These are phyloP conservation scores for Termitomyces sp. DNA, from an alignment of 768 basidiomycete genomes.

Conservation along the genomic window DNA sequence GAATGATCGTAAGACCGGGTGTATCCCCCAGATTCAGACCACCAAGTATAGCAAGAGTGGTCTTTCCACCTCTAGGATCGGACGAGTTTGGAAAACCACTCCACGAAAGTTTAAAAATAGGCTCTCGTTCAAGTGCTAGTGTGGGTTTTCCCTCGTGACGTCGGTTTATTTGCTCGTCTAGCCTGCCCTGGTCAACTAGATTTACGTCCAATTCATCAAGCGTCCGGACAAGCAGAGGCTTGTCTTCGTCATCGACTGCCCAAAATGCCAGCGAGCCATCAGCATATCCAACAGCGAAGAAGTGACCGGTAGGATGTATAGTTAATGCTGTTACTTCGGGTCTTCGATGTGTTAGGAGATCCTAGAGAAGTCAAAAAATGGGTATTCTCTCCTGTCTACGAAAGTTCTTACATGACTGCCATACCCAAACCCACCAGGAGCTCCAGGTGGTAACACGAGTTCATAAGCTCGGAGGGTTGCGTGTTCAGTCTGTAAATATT, in stretches of 20 bases:
- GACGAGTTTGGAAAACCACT: constrained; percentile 64
- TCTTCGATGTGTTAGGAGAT: constrained; percentile 64
- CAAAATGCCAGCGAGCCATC: constrained; percentile 86
- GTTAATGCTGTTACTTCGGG: constrained; percentile 67
- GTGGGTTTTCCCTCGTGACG: constrained; percentile 12
- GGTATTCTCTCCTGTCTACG: not conserved
- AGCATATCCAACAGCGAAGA: constrained; percentile 75
- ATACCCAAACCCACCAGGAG: constrained; percentile 73
- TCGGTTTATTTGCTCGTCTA: constrained; percentile 37
- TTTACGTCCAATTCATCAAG: constrained; percentile 51
- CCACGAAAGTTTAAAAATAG: constrained; percentile 87
- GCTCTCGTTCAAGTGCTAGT: constrained; percentile 42
- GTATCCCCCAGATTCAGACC: constrained; percentile 52
- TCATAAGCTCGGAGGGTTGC: constrained; percentile 60
- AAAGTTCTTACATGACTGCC: constrained; percentile 37
- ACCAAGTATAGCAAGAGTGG: constrained; percentile 72
- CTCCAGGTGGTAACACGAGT: constrained; percentile 68
- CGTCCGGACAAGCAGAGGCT: constrained; percentile 71
- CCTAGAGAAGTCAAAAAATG: constrained; percentile 26
- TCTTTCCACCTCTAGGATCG: constrained; percentile 66
- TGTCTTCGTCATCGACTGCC: constrained; percentile 73
- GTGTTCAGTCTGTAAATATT: constrained; percentile 35
- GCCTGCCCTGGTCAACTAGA: constrained; percentile 39
- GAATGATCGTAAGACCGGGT: constrained; percentile 62
- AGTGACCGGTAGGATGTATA: constrained; percentile 68